A percentile compares a stretch with the other conserved stretches of the same genome.
Conservation (phyloP, 495 filamentous ascomycete genomes). For the Neurospora sp. region DNA sequence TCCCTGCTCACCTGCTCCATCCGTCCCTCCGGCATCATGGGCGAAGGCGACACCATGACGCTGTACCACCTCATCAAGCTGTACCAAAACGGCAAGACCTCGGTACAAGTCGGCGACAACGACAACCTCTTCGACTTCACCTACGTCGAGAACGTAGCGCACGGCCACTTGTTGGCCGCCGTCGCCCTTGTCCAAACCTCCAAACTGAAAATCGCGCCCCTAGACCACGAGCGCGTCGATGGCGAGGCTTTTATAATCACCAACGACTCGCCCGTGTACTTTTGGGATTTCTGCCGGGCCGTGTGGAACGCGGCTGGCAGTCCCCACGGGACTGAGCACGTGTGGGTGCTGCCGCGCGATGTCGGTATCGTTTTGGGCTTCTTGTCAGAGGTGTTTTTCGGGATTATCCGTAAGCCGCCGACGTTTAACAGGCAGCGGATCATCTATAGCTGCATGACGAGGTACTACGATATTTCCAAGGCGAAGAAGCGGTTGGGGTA, state of each 20-base stretch:
- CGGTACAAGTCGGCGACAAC: constrained; percentile 81
- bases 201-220: constrained; percentile 43
- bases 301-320: constrained; percentile 67
- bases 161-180: constrained; percentile 64
- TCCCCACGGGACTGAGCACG: constrained; percentile 51
- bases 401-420: constrained; percentile 59
- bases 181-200: constrained; percentile 57
- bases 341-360: constrained; percentile 58
- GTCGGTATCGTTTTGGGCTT: constrained; percentile 56
- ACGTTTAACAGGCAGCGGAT: constrained; percentile 67
- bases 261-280: constrained; percentile 84
- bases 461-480: constrained; percentile 80
- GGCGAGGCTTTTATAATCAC: constrained; percentile 95
- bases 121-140: constrained; percentile 82
- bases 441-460: constrained; percentile 68
- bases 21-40: constrained; percentile 84
- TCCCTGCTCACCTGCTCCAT: constrained; percentile 66
- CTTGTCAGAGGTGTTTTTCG: constrained; percentile 58
- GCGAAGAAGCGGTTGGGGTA: constrained; percentile 72
- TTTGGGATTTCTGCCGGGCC: constrained; percentile 84
- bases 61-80: constrained; percentile 55
- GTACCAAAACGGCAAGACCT: constrained; percentile 52
- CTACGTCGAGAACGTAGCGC: constrained; percentile 68
- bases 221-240: constrained; percentile 73
- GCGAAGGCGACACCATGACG: constrained; percentile 70